Evolutionary conservation across 202 grass and related monocot genomes (phyloP).

Genomic region (Cymbopogon flexuosus): DNA sequence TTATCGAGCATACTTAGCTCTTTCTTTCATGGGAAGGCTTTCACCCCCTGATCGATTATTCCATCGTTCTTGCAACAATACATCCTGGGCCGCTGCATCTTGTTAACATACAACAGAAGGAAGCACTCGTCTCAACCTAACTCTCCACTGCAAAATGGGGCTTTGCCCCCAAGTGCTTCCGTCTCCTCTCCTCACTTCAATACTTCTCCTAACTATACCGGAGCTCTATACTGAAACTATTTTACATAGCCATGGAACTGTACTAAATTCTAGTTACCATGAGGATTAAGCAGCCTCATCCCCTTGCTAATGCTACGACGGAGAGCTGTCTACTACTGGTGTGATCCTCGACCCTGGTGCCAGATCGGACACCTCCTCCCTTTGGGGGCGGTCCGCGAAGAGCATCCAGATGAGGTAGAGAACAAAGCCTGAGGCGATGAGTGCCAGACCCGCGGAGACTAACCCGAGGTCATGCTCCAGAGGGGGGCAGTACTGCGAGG

Average conservation of each 20-base stretch:
- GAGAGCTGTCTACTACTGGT: constrained; percentile 41
- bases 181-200: neutral
- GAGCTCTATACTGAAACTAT: constrained; percentile 26
- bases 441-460: constrained; percentile 49
- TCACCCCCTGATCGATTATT: neutral
- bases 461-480: constrained; percentile 52
- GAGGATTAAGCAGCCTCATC: neutral
- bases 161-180: constrained; percentile 28
- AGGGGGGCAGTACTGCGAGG: constrained; percentile 53
- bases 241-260: constrained; percentile 26
- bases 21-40: neutral
- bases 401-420: constrained; percentile 66
- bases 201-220: constrained; percentile 11
- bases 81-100: neutral
- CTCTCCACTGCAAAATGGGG: constrained; percentile 46
- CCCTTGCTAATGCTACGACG: neutral
- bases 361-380: constrained; percentile 81
- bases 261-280: neutral
- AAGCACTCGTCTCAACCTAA: neutral
- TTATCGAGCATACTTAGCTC: neutral
- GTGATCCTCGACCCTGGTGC: constrained; percentile 23
- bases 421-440: constrained; percentile 44
- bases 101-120: constrained; percentile 5
- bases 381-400: constrained; percentile 74
- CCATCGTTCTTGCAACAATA: neutral